A percentile compares a stretch with the other conserved stretches of the same genome.
Evolutionary conservation across 495 filamentous ascomycete genomes (phyloP).

Genomic region (Amorphotheca resinae): DNA sequence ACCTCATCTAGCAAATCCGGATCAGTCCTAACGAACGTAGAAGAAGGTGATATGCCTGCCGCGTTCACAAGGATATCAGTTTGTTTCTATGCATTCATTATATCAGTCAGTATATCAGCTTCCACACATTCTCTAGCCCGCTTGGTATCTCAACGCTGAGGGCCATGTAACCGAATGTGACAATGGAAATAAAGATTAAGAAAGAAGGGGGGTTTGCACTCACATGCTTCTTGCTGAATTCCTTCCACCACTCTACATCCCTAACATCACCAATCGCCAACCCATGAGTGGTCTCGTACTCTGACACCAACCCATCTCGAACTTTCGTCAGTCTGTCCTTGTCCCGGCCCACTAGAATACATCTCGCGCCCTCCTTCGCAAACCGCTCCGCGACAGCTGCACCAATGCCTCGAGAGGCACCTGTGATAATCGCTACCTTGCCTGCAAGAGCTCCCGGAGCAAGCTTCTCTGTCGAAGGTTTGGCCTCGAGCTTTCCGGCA

Average conservation of each 20-base stretch:
- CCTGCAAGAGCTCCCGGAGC: constrained; percentile 9
- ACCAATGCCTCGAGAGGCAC: constrained; percentile 54
- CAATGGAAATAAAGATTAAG: not conserved
- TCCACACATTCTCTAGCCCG: not conserved
- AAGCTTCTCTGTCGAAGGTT: too few relatives aligned
- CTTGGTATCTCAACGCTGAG: not conserved
- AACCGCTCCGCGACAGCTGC: constrained; percentile 55
- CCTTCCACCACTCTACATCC: constrained; percentile 31
- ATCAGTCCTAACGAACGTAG: constrained; percentile 38
- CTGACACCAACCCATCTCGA: constrained; percentile 18
- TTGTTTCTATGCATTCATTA: constrained; percentile 1
- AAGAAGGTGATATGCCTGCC: constrained; percentile 53
- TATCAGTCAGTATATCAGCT: not conserved
- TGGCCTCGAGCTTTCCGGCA: too few relatives aligned
- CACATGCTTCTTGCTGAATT: constrained; percentile 18
- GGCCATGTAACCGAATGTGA: not conserved
- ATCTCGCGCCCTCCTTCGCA: constrained; percentile 45
- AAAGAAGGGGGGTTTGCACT: not conserved
- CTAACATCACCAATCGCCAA: constrained; percentile 37
- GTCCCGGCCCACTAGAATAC: constrained; percentile 42
- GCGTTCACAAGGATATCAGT: constrained; percentile 61
- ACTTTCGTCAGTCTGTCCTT: constrained; percentile 29
- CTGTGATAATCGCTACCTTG: constrained; percentile 46
- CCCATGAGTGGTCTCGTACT: constrained; percentile 11
- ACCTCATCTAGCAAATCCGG: constrained; percentile 32